phyloP scores from a whole-genome alignment of 1,139 yeast genomes.

The Hanseniaspora gamundiae region DNA sequence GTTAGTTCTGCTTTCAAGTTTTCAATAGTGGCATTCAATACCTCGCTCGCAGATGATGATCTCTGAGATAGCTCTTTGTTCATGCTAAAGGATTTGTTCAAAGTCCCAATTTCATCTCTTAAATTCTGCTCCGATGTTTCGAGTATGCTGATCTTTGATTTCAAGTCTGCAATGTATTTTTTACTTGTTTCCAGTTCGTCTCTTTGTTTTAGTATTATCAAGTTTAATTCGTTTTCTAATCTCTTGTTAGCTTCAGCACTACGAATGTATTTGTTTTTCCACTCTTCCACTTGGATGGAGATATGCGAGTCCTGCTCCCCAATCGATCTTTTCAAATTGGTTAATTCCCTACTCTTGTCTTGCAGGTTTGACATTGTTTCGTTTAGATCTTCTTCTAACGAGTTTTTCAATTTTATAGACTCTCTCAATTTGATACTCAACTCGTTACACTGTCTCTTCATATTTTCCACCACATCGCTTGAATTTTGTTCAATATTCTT shows the following conservation, averaged over 20 bases:
- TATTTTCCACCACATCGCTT: conserved; percentile 42
- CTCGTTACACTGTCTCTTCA: conserved; percentile 71
- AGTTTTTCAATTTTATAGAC: conserved; percentile 44
- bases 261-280: neutral
- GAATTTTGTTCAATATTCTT: conserved; percentile 36
- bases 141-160: conserved; percentile 18
- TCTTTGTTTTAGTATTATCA: conserved; percentile 35
- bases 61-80: neutral
- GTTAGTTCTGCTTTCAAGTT: conserved; percentile 44
- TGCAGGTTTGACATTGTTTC: conserved; percentile 64
- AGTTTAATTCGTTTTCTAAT: conserved; percentile 42
- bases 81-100: conserved; percentile 9
- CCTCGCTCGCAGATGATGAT: conserved; percentile 1
- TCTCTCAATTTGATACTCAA: conserved; percentile 58
- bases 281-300: neutral
- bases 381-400: conserved; percentile 65
- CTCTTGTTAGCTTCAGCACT: conserved; percentile 44
- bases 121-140: conserved; percentile 28
- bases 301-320: conserved; percentile 13
- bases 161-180: conserved; percentile 21
- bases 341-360: conserved; percentile 70
- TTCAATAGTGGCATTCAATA: conserved; percentile 23
- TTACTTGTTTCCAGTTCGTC: conserved; percentile 25
- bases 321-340: conserved; percentile 51
- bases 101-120: conserved; percentile 21